Percentiles rank a stretch among this genome's conserved stretches.
Evolutionary conservation across 768 basidiomycete species (phyloP).

Genomic region (Auricularia sp.): DNA sequence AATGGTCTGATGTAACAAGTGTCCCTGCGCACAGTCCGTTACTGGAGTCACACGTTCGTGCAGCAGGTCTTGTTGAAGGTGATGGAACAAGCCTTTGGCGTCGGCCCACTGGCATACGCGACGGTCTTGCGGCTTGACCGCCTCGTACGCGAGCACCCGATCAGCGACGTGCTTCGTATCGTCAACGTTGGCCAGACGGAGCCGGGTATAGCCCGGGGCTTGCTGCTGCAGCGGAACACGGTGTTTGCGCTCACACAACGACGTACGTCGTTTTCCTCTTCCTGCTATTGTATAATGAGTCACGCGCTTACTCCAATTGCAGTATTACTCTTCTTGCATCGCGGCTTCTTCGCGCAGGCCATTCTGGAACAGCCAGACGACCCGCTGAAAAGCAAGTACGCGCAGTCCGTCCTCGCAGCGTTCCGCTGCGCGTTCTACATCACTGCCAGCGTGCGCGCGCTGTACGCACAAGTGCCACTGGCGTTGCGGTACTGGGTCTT

Average conservation of each 20-base stretch:
- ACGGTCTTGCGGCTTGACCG: constrained; percentile 51
- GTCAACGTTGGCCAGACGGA: background rate
- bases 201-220: background rate
- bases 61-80: constrained; percentile 61
- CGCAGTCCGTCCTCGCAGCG: constrained; percentile 68
- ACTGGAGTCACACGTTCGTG: constrained; percentile 63
- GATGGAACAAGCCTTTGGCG: constrained; percentile 63
- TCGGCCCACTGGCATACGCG: constrained; percentile 58
- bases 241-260: background rate
- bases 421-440: constrained; percentile 65
- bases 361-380: constrained; percentile 67
- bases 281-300: too few species aligned
- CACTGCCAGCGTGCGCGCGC: constrained; percentile 58
- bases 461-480: constrained; percentile 51
- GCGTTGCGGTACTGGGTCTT: constrained; percentile 56
- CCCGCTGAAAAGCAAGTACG: constrained; percentile 62
- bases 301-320: background rate
- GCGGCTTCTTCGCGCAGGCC: constrained; percentile 65
- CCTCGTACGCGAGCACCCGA: background rate
- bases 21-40: constrained; percentile 40
- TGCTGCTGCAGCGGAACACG: background rate
- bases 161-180: background rate
- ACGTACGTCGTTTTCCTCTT: background rate
- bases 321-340: constrained; percentile 63
- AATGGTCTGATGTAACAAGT: constrained; percentile 34